A percentile compares a stretch with the other conserved stretches of the same genome.
Evolutionary conservation across 495 filamentous ascomycete genomes (phyloP).

Genomic region (Lentithecium fluviatile): DNA sequence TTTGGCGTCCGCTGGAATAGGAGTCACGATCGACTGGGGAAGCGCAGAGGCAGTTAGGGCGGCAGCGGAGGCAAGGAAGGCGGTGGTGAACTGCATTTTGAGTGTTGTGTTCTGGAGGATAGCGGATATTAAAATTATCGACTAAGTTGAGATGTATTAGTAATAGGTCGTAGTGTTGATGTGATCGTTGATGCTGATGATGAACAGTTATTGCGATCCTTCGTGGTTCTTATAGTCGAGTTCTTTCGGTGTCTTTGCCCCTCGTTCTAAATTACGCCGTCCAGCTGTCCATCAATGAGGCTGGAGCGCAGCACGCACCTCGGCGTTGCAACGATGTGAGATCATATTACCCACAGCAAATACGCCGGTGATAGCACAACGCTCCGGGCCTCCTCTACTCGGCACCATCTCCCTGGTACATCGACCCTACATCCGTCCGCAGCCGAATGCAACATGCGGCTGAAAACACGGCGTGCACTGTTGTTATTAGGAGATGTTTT

Average conservation of each 20-base stretch:
- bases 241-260: not conserved
- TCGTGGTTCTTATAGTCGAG: too few relatives aligned
- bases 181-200: too few relatives aligned
- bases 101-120: not conserved
- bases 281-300: not conserved
- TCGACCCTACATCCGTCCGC: too few relatives aligned
- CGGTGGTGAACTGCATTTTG: slow-evolving; percentile 15
- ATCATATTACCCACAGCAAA: not conserved
- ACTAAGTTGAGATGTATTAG: not conserved
- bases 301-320: not conserved
- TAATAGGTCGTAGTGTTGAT: not conserved
- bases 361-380: too few relatives aligned
- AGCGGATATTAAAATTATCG: not conserved
- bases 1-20: not conserved
- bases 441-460: too few relatives aligned
- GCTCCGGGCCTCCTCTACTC: too few relatives aligned
- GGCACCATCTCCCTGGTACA: too few relatives aligned
- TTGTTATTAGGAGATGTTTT: too few relatives aligned
- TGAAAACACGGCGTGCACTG: too few relatives aligned
- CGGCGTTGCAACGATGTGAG: slow-evolving; percentile 6
- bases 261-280: not conserved
- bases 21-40: not conserved
- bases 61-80: slow-evolving; percentile 1
- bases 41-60: slow-evolving; percentile 3
- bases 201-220: too few relatives aligned